phyloP scores from a whole-genome alignment of 2,329 filamentous ascomycete species.

The Colletotrichum cordylinicola region DNA sequence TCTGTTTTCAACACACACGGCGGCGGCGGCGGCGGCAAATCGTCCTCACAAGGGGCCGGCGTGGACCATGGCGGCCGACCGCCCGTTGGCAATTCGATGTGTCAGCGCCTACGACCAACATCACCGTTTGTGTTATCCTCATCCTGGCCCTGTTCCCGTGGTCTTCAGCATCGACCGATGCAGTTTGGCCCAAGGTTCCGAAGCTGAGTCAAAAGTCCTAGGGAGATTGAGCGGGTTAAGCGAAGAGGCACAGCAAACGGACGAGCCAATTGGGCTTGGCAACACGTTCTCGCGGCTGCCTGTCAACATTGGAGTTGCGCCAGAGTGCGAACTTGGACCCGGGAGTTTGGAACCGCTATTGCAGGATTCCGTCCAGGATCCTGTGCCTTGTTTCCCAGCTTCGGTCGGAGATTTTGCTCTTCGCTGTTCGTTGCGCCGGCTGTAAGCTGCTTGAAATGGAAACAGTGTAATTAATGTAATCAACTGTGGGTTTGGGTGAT shows the following conservation, averaged over 20 bases:
- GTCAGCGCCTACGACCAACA: not conserved
- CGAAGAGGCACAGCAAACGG: not conserved
- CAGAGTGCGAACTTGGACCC: constrained; percentile 1
- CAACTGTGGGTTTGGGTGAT: not conserved
- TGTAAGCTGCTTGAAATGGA: not conserved
- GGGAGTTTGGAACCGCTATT: constrained; percentile 12
- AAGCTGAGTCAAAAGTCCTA: not conserved
- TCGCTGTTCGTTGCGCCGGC: not conserved
- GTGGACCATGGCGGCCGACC: not conserved
- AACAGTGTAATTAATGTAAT: not conserved
- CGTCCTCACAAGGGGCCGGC: not conserved
- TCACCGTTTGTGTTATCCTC: not conserved
- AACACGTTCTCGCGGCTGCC: not conserved
- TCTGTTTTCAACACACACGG: not conserved
- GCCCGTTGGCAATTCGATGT: not conserved
- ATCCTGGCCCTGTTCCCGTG: not conserved
- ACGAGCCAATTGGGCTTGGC: not conserved
- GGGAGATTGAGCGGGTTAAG: not conserved
- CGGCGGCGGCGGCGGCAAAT: not conserved
- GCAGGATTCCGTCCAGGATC: constrained; percentile 1
- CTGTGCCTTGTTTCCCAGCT: not conserved
- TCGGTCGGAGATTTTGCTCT: constrained; percentile 12
- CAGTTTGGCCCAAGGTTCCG: not conserved
- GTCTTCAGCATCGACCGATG: not conserved
- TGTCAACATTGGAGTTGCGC: not conserved